Percentiles rank a stretch among this genome's conserved stretches.
These are phyloP conservation scores for Suillus discolor DNA, from an alignment of 768 basidiomycete species.

Conservation along the genomic window DNA sequence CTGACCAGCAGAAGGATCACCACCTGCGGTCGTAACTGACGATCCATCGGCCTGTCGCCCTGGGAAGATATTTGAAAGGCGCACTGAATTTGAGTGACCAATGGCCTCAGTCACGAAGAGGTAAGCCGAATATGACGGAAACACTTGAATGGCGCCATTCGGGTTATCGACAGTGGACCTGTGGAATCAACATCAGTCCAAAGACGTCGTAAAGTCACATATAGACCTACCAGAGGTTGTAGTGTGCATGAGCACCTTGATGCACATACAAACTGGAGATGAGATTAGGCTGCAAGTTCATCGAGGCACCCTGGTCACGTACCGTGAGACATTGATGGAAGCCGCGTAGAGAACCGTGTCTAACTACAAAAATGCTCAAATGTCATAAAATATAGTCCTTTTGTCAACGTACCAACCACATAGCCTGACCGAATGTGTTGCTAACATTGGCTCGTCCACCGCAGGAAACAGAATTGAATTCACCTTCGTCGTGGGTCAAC, in stretches of 20 bases:
- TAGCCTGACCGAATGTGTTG: conserved; percentile 57
- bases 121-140: conserved; percentile 56
- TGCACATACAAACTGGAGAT: conserved; percentile 49
- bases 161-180: conserved; percentile 52
- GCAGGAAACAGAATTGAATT: conserved; percentile 59
- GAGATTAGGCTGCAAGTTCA: background rate
- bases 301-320: conserved; percentile 4
- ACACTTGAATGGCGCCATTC: conserved; percentile 52
- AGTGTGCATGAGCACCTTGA: conserved; percentile 55
- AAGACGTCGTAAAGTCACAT: background rate
- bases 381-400: conserved; percentile 8
- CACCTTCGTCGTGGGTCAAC: conserved; percentile 35
- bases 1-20: conserved; percentile 49
- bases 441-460: conserved; percentile 51
- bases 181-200: background rate
- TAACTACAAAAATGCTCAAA: conserved; percentile 15
- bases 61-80: conserved; percentile 52
- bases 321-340: conserved; percentile 51
- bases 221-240: conserved; percentile 46
- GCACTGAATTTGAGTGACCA: conserved; percentile 44
- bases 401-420: conserved; percentile 52
- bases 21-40: conserved; percentile 51
- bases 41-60: conserved; percentile 55
- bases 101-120: conserved; percentile 52
- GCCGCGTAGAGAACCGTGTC: conserved; percentile 25